Conservation (phyloP, 2,329 filamentous ascomycete species). For the Paecilomyces sp. region DNA sequence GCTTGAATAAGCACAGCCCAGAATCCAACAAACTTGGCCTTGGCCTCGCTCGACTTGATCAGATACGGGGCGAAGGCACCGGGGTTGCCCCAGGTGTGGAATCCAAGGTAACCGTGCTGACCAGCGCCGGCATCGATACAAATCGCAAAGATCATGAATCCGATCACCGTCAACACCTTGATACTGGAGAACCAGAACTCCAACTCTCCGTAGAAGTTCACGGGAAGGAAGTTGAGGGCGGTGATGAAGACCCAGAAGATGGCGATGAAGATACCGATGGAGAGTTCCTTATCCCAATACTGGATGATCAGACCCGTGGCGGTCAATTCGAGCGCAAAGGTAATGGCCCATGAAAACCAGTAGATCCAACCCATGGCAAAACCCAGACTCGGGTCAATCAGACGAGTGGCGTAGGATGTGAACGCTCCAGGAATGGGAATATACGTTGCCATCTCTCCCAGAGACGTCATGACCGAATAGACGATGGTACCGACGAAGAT, state of each 20-base stretch:
- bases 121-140: conserved; percentile 68
- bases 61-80: conserved; percentile 62
- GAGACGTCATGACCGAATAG: conserved; percentile 64
- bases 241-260: conserved; percentile 68
- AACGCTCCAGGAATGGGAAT: conserved; percentile 72
- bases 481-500: conserved; percentile 64
- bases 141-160: conserved; percentile 70
- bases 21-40: conserved; percentile 59
- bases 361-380: conserved; percentile 80
- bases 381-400: conserved; percentile 64
- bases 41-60: conserved; percentile 47
- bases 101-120: conserved; percentile 64
- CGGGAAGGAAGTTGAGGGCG: conserved; percentile 61
- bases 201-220: conserved; percentile 66
- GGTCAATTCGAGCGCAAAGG: conserved; percentile 65
- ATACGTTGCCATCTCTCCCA: conserved; percentile 66
- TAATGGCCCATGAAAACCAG: conserved; percentile 71
- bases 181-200: conserved; percentile 74
- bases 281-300: conserved; percentile 53
- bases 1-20: conserved; percentile 44
- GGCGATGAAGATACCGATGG: conserved; percentile 64
- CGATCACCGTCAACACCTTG: conserved; percentile 68
- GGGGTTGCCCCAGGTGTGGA: conserved; percentile 62
- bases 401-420: conserved; percentile 67
- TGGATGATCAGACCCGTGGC: conserved; percentile 63